Conservation (phyloP, 169 alveolate genomes). For the Plasmodium berghei region DNA sequence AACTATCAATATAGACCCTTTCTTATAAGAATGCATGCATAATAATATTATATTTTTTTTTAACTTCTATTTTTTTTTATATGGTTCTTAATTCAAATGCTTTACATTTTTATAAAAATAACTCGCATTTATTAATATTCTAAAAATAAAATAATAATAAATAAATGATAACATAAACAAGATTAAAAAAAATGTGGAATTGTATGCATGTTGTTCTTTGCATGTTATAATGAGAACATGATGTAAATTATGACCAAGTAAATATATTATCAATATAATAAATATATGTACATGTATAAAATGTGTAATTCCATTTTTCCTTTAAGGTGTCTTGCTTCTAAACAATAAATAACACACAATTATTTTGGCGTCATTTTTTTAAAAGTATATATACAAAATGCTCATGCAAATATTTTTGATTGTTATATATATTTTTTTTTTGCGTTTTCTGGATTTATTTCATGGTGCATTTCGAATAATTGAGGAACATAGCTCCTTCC, state of each 20-base stretch:
- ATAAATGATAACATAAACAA: neutral
- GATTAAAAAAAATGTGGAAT: neutral
- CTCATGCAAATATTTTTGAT: neutral
- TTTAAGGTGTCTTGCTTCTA: neutral
- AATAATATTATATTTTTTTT: slow-evolving; percentile 9
- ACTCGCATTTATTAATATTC: neutral
- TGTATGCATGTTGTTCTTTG: neutral
- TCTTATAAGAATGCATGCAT: slow-evolving; percentile 35
- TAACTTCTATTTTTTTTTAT: slow-evolving; percentile 7
- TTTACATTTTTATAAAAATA: neutral
- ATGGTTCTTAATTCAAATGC: slow-evolving; percentile 13
- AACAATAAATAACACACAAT: neutral
- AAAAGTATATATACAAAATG: neutral
- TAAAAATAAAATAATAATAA: neutral
- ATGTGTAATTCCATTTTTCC: slow-evolving; percentile 3
- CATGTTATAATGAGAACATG: neutral
- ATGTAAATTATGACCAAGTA: neutral
- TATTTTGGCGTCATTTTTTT: neutral
- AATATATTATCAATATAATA: neutral
- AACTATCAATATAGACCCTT: neutral
- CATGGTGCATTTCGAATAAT: slow-evolving; percentile 58
- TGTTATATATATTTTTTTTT: no score
- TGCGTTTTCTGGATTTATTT: neutral
- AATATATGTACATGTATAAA: slow-evolving; percentile 1
- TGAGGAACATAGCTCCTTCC: slow-evolving; percentile 73